Conservation (phyloP, 768 basidiomycete genomes). For the Suillus lakei region DNA sequence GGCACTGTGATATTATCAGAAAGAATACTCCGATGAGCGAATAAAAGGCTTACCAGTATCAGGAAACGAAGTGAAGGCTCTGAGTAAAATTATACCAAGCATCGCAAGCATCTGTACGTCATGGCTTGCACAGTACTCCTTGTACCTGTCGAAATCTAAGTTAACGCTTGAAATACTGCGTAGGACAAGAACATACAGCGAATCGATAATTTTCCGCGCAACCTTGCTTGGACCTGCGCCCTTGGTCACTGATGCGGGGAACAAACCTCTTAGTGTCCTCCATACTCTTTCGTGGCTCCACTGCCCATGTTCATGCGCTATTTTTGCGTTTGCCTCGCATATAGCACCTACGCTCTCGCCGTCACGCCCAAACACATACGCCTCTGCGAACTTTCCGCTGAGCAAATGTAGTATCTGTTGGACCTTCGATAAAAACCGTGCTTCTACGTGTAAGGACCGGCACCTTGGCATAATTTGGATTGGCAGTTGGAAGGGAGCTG, state of each 20-base stretch:
- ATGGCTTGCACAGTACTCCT: constrained; percentile 49
- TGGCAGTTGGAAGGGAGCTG: constrained; percentile 24
- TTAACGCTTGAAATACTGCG: constrained; percentile 5
- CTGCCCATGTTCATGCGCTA: constrained; percentile 63
- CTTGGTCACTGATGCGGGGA: constrained; percentile 36
- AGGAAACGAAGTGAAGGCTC: constrained; percentile 33
- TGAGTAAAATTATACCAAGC: constrained; percentile 69
- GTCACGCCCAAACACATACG: constrained; percentile 55
- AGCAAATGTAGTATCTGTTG: constrained; percentile 51
- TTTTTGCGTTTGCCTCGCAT: constrained; percentile 62
- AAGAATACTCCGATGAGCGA: background rate
- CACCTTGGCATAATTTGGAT: constrained; percentile 43
- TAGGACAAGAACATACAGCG: constrained; percentile 48
- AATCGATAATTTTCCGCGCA: constrained; percentile 45
- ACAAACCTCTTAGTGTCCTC: constrained; percentile 54
- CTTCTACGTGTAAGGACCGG: constrained; percentile 50
- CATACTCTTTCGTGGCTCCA: constrained; percentile 77
- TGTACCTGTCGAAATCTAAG: constrained; percentile 39
- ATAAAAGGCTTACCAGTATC: constrained; percentile 20
- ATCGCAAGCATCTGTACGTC: constrained; percentile 87
- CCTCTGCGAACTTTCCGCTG: constrained; percentile 60
- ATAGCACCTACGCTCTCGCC: constrained; percentile 46
- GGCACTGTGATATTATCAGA: constrained; percentile 8
- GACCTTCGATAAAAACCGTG: constrained; percentile 59
- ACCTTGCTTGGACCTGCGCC: constrained; percentile 33